phyloP scores from a whole-genome alignment of 805 yeast species.

The Hagleromyces aurorensis region DNA sequence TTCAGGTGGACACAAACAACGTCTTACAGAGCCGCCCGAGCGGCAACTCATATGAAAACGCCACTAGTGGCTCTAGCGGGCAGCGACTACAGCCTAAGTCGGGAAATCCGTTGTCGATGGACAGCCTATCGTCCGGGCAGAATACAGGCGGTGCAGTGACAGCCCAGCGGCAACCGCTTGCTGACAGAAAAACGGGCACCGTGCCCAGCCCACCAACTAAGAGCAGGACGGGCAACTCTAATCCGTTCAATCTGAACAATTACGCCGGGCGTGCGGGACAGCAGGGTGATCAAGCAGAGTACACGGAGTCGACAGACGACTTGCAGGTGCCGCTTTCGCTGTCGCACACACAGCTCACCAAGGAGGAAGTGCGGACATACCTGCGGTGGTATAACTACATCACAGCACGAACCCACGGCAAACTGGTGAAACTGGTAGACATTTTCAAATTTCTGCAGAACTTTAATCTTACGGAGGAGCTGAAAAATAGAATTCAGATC shows the following conservation, averaged over 20 bases:
- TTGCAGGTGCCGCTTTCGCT: constrained; percentile 51
- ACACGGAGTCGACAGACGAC: constrained; percentile 32
- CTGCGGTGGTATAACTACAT: constrained; percentile 91
- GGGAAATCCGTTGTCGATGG: too few relatives aligned
- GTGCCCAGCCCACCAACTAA: too few relatives aligned
- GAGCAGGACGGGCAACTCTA: too few relatives aligned
- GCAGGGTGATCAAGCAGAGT: constrained; percentile 3
- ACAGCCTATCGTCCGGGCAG: too few relatives aligned
- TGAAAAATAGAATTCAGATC: constrained; percentile 42
- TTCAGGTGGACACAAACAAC: too few relatives aligned
- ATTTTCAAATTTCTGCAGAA: constrained; percentile 71
- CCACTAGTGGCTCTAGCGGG: too few relatives aligned
- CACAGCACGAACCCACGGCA: constrained; percentile 57
- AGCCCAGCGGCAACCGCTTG: too few relatives aligned
- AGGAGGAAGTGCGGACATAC: constrained; percentile 75
- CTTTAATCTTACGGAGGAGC: constrained; percentile 51
- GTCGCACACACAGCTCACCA: constrained; percentile 59
- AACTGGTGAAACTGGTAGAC: constrained; percentile 63
- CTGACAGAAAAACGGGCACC: too few relatives aligned
- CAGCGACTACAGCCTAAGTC: too few relatives aligned
- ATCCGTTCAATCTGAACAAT: background rate
- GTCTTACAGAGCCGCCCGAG: too few relatives aligned
- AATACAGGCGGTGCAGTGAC: too few relatives aligned
- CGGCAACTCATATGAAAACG: too few relatives aligned
- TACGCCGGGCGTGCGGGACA: constrained; percentile 1